These are phyloP conservation scores for Aspergillus melleus DNA, from an alignment of 2,329 filamentous ascomycete species.

Conservation along the genomic window DNA sequence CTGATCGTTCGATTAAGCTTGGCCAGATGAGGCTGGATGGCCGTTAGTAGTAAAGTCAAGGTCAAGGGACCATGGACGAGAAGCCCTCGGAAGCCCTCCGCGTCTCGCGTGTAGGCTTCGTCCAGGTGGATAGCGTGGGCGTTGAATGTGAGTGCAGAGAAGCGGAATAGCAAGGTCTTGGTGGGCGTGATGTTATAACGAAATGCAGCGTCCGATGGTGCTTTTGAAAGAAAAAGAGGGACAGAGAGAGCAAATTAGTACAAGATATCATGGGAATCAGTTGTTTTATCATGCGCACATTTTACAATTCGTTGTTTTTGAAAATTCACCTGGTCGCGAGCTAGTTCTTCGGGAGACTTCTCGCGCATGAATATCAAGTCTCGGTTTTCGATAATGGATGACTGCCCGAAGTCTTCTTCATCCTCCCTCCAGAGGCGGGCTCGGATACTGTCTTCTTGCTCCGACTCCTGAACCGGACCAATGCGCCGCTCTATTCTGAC, in stretches of 20 bases:
- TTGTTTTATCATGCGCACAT: slow-evolving; percentile 31
- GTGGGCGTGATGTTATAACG: slow-evolving; percentile 65
- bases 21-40: slow-evolving; percentile 59
- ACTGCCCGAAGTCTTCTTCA: slow-evolving; percentile 45
- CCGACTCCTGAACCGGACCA: slow-evolving; percentile 38
- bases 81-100: slow-evolving; percentile 73
- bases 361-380: slow-evolving; percentile 65
- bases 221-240: slow-evolving; percentile 28
- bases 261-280: not conserved
- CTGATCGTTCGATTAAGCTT: slow-evolving; percentile 44
- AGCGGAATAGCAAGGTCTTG: slow-evolving; percentile 76
- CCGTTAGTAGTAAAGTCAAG: slow-evolving; percentile 72
- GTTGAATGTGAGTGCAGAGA: slow-evolving; percentile 89
- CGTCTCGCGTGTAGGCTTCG: slow-evolving; percentile 63
- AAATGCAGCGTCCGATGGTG: slow-evolving; percentile 54
- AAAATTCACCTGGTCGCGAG: slow-evolving; percentile 25
- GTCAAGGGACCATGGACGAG: slow-evolving; percentile 87
- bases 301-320: slow-evolving; percentile 31
- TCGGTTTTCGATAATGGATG: slow-evolving; percentile 57
- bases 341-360: slow-evolving; percentile 40
- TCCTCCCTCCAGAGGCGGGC: slow-evolving; percentile 45
- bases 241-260: slow-evolving; percentile 20
- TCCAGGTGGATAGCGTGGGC: slow-evolving; percentile 90
- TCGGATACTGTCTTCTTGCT: slow-evolving; percentile 36
- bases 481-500: slow-evolving; percentile 60